phyloP scores from a whole-genome alignment of 1,284 basidiomycete genomes.

The Fomitopsis betulina region DNA sequence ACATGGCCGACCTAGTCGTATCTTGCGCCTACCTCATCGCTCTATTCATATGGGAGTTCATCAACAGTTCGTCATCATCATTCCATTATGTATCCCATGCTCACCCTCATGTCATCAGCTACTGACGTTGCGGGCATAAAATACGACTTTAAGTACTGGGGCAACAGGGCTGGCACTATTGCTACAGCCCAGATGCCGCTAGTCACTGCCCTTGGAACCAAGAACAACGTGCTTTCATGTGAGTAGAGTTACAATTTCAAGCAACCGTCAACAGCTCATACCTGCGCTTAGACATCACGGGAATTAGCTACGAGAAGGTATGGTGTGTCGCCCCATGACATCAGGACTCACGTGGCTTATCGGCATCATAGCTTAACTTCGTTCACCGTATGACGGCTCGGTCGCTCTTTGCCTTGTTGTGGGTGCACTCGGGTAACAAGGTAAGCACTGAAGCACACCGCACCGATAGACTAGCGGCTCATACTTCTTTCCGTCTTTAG shows the following conservation, averaged over 20 bases:
- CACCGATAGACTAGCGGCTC: not conserved
- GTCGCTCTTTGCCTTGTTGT: conserved; percentile 41
- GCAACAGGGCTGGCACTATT: conserved; percentile 44
- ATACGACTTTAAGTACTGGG: conserved; percentile 38
- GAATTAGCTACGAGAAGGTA: conserved; percentile 55
- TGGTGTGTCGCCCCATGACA: not conserved
- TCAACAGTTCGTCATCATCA: conserved; percentile 37
- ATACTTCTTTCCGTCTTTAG: not conserved
- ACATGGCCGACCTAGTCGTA: conserved; percentile 42
- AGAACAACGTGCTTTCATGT: conserved; percentile 62
- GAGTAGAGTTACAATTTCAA: conserved; percentile 18
- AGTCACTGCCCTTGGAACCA: conserved; percentile 58
- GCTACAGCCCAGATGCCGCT: conserved; percentile 55
- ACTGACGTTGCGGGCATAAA: conserved; percentile 30
- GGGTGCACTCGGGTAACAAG: conserved; percentile 44
- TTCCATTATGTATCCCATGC: not conserved
- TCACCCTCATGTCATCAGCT: conserved; percentile 24
- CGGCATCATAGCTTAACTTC: conserved; percentile 37
- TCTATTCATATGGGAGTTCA: conserved; percentile 44
- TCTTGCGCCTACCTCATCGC: conserved; percentile 40
- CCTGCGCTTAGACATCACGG: conserved; percentile 42
- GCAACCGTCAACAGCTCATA: not conserved
- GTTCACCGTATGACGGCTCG: conserved; percentile 52
- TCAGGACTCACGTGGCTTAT: not conserved
- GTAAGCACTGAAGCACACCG: conserved; percentile 24